Evolutionary conservation across 495 filamentous ascomycete species (phyloP).

Genomic region (Sordaria brevicollis): DNA sequence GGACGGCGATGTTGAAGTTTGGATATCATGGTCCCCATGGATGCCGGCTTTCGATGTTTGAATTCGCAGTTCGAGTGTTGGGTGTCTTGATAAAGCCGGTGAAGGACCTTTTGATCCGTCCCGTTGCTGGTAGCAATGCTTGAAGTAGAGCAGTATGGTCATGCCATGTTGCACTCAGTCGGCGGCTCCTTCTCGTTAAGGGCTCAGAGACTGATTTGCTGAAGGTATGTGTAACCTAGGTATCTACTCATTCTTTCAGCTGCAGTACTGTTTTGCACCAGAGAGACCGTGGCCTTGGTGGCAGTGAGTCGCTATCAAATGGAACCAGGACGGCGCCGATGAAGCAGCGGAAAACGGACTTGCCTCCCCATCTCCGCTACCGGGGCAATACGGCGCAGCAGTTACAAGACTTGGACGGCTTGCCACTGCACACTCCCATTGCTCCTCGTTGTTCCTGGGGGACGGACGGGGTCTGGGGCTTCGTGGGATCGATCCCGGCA

Average conservation of each 20-base stretch:
- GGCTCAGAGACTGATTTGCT: not conserved
- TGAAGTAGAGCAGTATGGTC: not conserved
- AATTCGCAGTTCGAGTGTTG: not conserved
- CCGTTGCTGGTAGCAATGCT: not conserved
- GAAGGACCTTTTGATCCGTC: not conserved
- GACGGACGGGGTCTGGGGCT: not conserved
- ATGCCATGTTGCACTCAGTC: not conserved
- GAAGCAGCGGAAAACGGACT: not conserved
- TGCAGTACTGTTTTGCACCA: not conserved
- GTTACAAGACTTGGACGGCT: not conserved
- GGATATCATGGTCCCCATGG: not conserved
- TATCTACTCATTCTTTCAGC: not conserved
- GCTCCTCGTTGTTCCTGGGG: not conserved
- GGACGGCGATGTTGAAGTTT: not conserved
- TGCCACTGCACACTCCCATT: not conserved
- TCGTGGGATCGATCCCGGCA: not conserved
- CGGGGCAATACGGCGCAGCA: not conserved
- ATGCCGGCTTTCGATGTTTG: not conserved
- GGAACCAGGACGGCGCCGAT: not conserved
- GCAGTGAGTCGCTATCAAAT: not conserved
- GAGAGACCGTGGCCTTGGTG: not conserved
- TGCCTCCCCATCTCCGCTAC: not conserved
- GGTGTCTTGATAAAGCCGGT: not conserved
- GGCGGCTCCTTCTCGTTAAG: not conserved
- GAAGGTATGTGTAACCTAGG: not conserved